phyloP scores from a whole-genome alignment of 1,284 basidiomycete genomes.

The Boletus holoroseus region DNA sequence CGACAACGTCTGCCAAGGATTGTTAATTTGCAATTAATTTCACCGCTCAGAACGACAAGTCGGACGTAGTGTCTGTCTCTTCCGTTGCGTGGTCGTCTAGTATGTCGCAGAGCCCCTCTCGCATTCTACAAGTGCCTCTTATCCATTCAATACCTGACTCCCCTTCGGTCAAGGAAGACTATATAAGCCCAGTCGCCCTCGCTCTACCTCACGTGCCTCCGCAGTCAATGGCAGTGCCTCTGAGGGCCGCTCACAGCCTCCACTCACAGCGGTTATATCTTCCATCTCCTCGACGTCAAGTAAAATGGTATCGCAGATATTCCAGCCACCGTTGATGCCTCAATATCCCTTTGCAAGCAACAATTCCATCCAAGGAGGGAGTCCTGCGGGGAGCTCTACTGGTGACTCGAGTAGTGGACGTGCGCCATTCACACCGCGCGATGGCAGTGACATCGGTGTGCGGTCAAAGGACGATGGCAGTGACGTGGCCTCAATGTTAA shows the following conservation, averaged over 20 bases:
- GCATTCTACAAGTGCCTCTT: slow-evolving; percentile 24
- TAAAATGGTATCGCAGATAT: slow-evolving; percentile 8
- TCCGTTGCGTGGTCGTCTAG: slow-evolving; percentile 21
- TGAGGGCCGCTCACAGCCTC: slow-evolving; percentile 13
- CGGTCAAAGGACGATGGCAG: slow-evolving; percentile 29
- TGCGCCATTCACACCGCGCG: slow-evolving; percentile 61
- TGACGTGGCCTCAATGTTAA: slow-evolving; percentile 35
- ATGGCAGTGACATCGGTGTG: slow-evolving; percentile 62
- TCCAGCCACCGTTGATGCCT: slow-evolving; percentile 21
- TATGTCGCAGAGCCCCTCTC: slow-evolving; percentile 22
- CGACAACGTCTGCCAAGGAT: slow-evolving; percentile 15
- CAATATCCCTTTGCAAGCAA: slow-evolving; percentile 46
- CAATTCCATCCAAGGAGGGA: slow-evolving; percentile 42
- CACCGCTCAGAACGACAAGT: slow-evolving; percentile 22
- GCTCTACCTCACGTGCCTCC: slow-evolving; percentile 14
- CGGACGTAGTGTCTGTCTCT: slow-evolving; percentile 25
- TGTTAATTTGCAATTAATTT: neutral
- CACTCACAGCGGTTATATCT: slow-evolving; percentile 8
- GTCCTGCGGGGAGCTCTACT: slow-evolving; percentile 67
- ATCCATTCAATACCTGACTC: slow-evolving; percentile 33
- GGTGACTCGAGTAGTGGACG: slow-evolving; percentile 72
- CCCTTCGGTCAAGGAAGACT: slow-evolving; percentile 29
- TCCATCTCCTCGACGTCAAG: slow-evolving; percentile 2
- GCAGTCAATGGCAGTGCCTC: slow-evolving; percentile 4
- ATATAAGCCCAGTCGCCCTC: slow-evolving; percentile 17